These are phyloP conservation scores for Coniferiporia sulphurascens DNA, from an alignment of 1,284 basidiomycete species.

Conservation along the genomic window DNA sequence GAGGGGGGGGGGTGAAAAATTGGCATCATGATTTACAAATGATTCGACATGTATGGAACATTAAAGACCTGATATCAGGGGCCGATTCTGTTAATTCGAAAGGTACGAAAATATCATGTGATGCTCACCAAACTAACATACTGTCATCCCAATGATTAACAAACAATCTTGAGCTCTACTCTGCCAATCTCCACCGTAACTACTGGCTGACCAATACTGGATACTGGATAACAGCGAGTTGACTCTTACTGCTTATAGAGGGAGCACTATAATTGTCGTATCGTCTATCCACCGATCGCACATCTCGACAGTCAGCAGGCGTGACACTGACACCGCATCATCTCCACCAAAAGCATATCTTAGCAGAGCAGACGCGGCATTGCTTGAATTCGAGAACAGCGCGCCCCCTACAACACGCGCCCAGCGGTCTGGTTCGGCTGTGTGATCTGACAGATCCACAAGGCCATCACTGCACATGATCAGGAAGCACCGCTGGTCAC, in stretches of 20 bases:
- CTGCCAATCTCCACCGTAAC: no score
- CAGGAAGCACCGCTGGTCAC: constrained; percentile 27
- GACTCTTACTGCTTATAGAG: background rate
- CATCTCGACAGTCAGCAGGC: constrained; percentile 59
- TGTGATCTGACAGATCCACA: constrained; percentile 10
- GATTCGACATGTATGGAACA: background rate
- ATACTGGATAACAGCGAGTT: no score
- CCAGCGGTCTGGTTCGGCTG: constrained; percentile 24
- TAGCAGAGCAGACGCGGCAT: constrained; percentile 31
- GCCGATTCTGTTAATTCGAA: background rate
- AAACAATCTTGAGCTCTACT: no score
- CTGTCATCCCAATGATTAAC: background rate
- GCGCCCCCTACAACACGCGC: constrained; percentile 1
- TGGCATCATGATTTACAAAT: background rate
- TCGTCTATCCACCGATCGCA: constrained; percentile 65
- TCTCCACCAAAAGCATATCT: constrained; percentile 54
- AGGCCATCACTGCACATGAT: constrained; percentile 61
- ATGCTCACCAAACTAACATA: background rate
- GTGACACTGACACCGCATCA: constrained; percentile 45
- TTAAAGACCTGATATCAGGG: background rate
- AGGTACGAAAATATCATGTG: background rate
- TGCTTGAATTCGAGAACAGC: background rate
- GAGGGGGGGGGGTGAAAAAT: background rate
- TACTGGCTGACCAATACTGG: background rate
- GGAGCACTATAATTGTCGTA: constrained; percentile 51